phyloP scores from a whole-genome alignment of 768 basidiomycete genomes.

The Suillus subluteus region DNA sequence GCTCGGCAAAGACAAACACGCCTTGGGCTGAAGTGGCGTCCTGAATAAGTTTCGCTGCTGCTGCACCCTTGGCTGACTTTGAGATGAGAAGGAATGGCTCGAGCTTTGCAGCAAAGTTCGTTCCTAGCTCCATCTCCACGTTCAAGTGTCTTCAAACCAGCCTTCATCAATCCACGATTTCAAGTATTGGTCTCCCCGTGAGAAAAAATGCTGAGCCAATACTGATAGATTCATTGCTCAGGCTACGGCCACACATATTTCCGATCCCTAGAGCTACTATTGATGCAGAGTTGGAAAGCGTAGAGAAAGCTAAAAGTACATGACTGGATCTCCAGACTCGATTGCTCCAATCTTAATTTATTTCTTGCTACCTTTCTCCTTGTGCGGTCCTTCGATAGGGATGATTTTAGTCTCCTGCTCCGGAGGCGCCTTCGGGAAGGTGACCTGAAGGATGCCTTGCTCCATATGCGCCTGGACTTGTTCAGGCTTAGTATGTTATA shows the following conservation, averaged over 20 bases:
- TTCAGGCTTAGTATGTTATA: not conserved
- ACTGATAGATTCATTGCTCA: too few relatives aligned
- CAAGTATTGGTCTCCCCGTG: constrained; percentile 2
- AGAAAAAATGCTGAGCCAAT: not conserved
- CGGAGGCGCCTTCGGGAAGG: not conserved
- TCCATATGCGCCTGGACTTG: not conserved
- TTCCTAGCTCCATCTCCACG: constrained; percentile 59
- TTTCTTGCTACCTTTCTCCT: not conserved
- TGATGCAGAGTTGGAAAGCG: not conserved
- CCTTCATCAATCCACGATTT: not conserved
- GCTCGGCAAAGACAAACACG: constrained; percentile 90
- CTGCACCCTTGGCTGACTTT: constrained; percentile 90
- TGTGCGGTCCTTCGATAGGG: not conserved
- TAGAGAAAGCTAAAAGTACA: not conserved
- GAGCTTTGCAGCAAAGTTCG: constrained; percentile 67
- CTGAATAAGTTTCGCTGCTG: constrained; percentile 85
- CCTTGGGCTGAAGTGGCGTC: constrained; percentile 89
- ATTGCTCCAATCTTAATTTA: not conserved
- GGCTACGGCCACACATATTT: not conserved
- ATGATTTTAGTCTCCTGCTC: not conserved
- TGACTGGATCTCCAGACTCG: not conserved
- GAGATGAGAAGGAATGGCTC: constrained; percentile 93
- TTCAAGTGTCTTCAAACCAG: not conserved
- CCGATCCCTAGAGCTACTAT: not conserved
- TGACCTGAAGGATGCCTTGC: not conserved